Conservation (phyloP, 768 basidiomycete genomes). For the Tylopilus cervinicoccineus region DNA sequence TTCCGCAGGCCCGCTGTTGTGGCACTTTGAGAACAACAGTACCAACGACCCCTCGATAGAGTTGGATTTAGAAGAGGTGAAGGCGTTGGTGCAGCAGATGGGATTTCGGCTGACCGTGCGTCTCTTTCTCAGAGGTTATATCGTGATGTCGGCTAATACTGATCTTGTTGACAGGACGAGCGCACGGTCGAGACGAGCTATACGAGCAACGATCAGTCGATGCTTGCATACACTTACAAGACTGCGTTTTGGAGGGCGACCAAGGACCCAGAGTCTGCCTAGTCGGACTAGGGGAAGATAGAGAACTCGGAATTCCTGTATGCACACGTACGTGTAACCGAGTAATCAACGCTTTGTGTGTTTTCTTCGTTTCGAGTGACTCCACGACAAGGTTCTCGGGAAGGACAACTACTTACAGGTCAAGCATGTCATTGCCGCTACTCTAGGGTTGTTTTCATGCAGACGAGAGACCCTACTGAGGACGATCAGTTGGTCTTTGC, state of each 20-base stretch:
- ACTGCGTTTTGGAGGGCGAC: constrained; percentile 82
- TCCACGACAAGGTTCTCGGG: too few species aligned
- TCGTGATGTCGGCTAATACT: background rate
- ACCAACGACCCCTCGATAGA: constrained; percentile 82
- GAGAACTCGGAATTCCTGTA: background rate
- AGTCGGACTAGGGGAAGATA: background rate
- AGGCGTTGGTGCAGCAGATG: constrained; percentile 61
- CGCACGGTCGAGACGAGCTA: constrained; percentile 78
- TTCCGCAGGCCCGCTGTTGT: constrained; percentile 75
- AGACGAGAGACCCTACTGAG: too few species aligned
- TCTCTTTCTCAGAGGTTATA: constrained; percentile 1
- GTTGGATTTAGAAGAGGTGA: constrained; percentile 86
- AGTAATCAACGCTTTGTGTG: too few species aligned
- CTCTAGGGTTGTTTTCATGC: too few species aligned
- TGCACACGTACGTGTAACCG: background rate
- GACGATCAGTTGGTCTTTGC: too few species aligned
- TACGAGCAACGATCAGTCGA: constrained; percentile 73
- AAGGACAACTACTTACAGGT: too few species aligned
- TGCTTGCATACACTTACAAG: constrained; percentile 84
- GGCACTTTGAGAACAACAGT: constrained; percentile 93
- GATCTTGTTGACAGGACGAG: constrained; percentile 77
- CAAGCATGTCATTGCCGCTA: too few species aligned
- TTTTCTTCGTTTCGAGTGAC: too few species aligned
- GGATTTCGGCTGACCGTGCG: constrained; percentile 82
- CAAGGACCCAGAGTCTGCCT: constrained; percentile 25